Evolutionary conservation across 768 basidiomycete genomes (phyloP).

Genomic region (Naematelia aurantialba): DNA sequence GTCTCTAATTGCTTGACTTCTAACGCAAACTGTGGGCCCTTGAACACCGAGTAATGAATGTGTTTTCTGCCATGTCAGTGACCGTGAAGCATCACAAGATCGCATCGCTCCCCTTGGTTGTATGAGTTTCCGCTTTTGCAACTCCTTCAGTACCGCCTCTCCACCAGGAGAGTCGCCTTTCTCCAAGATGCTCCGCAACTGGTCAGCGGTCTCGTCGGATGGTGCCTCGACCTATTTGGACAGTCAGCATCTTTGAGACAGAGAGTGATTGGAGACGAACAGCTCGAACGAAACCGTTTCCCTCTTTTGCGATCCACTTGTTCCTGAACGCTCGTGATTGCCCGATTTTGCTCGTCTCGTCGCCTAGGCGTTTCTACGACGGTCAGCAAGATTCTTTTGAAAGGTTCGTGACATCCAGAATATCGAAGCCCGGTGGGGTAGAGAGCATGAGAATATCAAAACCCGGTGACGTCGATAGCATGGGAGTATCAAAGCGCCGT

Average conservation of each 20-base stretch:
- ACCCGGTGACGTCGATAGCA: too few relatives aligned
- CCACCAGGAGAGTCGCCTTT: constrained; percentile 69
- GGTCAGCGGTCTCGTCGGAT: constrained; percentile 68
- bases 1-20: constrained; percentile 91
- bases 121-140: constrained; percentile 86
- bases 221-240: constrained; percentile 57
- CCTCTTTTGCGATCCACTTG: constrained; percentile 92
- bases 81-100: not conserved
- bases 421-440: too few relatives aligned
- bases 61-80: constrained; percentile 65
- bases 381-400: constrained; percentile 19
- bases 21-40: constrained; percentile 82
- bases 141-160: constrained; percentile 75
- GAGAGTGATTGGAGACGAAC: constrained; percentile 55
- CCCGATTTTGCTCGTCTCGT: constrained; percentile 85
- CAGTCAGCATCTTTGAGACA: constrained; percentile 43
- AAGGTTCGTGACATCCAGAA: constrained; percentile 13
- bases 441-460: too few relatives aligned
- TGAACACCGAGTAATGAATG: constrained; percentile 86
- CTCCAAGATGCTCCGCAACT: constrained; percentile 68
- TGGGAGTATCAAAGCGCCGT: too few relatives aligned
- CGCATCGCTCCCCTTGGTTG: constrained; percentile 67
- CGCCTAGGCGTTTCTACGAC: constrained; percentile 60
- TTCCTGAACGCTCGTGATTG: constrained; percentile 96
- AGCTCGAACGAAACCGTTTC: constrained; percentile 72